Percentiles rank a stretch among this genome's conserved stretches.
Evolutionary conservation across 139 green algal species (phyloP).

Genomic region (Chlorella sp.): DNA sequence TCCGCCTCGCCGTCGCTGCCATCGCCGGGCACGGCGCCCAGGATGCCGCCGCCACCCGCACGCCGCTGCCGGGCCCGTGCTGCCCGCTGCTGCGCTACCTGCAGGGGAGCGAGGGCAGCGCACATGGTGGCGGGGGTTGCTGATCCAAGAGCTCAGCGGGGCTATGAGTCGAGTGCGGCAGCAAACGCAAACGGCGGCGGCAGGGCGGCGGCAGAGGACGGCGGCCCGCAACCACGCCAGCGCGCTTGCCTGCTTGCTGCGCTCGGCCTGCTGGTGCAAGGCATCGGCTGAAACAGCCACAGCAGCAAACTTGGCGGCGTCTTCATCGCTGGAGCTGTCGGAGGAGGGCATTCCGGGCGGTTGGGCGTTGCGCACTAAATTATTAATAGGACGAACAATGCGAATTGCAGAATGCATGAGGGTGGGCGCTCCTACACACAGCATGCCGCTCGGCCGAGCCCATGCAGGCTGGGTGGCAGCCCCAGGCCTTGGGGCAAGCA

Average conservation of each 20-base stretch:
- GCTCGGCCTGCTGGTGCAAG: constrained; percentile 1
- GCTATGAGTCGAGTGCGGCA: too few relatives aligned
- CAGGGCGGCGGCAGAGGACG: too few relatives aligned
- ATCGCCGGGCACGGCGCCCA: background rate
- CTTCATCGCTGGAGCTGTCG: background rate
- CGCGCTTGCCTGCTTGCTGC: background rate
- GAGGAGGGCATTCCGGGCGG: too few relatives aligned
- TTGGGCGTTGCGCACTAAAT: too few relatives aligned
- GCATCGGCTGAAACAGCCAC: constrained; percentile 14
- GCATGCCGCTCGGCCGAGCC: too few relatives aligned
- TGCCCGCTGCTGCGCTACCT: background rate
- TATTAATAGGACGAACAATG: too few relatives aligned
- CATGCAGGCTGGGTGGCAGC: too few relatives aligned
- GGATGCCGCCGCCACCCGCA: constrained; percentile 18
- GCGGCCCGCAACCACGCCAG: background rate
- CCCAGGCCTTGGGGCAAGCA: too few relatives aligned
- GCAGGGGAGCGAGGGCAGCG: background rate
- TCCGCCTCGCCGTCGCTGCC: background rate
- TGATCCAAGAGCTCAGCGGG: too few relatives aligned
- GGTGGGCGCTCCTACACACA: too few relatives aligned
- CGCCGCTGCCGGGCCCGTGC: constrained; percentile 19
- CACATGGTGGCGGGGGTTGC: too few relatives aligned
- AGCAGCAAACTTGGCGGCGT: background rate
- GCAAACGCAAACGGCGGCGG: background rate
- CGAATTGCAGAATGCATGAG: too few relatives aligned